phyloP scores from a whole-genome alignment of 2,329 filamentous ascomycete genomes.

The Trichoderma hamatum region DNA sequence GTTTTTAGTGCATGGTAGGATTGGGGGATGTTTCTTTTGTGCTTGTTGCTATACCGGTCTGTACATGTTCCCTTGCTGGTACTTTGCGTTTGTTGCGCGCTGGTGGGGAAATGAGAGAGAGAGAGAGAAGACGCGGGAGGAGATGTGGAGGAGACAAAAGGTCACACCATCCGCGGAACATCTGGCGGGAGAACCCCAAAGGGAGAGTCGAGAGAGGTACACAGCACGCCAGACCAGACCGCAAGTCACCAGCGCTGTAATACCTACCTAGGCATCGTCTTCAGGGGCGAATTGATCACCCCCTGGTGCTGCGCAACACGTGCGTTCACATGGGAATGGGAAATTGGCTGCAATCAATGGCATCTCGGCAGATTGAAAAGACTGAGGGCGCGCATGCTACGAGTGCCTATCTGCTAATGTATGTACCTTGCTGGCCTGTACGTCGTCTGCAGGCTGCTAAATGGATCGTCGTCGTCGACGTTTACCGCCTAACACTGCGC shows the following conservation, averaged over 20 bases:
- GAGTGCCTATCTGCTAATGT: background rate
- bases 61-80: background rate
- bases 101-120: background rate
- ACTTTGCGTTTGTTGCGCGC: background rate
- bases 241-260: conserved; percentile 9
- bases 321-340: background rate
- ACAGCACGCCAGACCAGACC: conserved; percentile 2
- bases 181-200: background rate
- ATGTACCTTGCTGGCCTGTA: background rate
- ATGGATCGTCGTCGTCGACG: background rate
- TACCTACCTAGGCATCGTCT: background rate
- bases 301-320: conserved; percentile 2
- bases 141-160: background rate
- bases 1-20: conserved; percentile 2
- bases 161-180: background rate
- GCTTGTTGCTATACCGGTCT: background rate
- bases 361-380: background rate
- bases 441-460: background rate
- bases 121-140: background rate
- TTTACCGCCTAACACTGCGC: background rate
- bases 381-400: background rate
- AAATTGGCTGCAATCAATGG: background rate
- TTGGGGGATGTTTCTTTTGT: background rate
- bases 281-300: conserved; percentile 2
- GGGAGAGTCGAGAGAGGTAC: background rate